Base-by-base conservation (phyloP, 2,329 filamentous ascomycete genomes). In the Epichloe uncinata region DNA sequence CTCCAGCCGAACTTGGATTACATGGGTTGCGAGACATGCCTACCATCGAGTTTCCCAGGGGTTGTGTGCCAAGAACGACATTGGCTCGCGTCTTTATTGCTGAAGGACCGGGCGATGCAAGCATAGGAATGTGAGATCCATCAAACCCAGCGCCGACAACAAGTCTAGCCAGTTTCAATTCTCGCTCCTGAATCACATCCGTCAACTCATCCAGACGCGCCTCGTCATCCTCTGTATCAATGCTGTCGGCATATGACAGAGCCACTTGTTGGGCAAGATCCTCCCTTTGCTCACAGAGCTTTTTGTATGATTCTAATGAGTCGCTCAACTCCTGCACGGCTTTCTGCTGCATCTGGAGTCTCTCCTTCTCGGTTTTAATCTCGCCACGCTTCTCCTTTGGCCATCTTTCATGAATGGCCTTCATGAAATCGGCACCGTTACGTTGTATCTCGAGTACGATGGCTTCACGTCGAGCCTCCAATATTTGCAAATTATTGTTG, bases 141-240 rank as follows among this genome's bases (percentile, higher is more conserved):
- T 73, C 67, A 45, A 79, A 66, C 2, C 70, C 73, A 6, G 70
- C 70, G 15, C 65, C 64, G 2, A 67, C 52, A 0, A 80, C 63
- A 15, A 63, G 62, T 42, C 60, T 59, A 26, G 71, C 62, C 18
- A 80, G 61, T 1, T 56, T 56, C 20, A 64, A 59, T 54, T 77
- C 74, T 52, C 68, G 68, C 37, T 63, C 58, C 50, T 71, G 67
- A 13, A 79, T 63, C 48, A 69, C 59, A 45, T 67, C 66, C 11
- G 69, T 69, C 37, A 80, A 58, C 36, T 72, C 66, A 51, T 78
- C 74, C 8, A 79, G 62, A 40, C 65, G 68, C 35, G 61, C 58
- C 56, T 80, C 76, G 20, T 77, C 73, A 9, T 73, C 70, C 2
- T 73, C 70, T 1, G 73, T 79, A 45, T 79, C 71, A 13, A 73